phyloP scores from a whole-genome alignment of 306 rosid genomes.

The Myrica gale region DNA sequence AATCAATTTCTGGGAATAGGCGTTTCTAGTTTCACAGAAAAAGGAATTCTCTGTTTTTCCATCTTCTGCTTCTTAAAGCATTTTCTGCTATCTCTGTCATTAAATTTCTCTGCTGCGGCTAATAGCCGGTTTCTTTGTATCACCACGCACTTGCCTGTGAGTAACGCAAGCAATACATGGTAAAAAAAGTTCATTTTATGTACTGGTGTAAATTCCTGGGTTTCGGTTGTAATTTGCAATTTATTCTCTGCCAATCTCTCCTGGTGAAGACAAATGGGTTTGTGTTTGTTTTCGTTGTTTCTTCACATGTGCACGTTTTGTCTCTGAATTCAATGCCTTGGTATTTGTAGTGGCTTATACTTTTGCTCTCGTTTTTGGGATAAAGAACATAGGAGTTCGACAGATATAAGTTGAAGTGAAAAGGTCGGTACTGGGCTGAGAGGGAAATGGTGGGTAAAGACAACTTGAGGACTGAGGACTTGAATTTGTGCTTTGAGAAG shows the following conservation, averaged over 20 bases:
- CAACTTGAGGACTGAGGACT: constrained; percentile 54
- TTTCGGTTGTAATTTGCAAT: constrained; percentile 10
- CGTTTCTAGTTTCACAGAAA: not conserved
- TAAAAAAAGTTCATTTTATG: constrained; percentile 14
- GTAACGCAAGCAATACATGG: not conserved
- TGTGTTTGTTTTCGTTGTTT: constrained; percentile 25
- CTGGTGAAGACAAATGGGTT: constrained; percentile 32
- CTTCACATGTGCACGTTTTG: constrained; percentile 3
- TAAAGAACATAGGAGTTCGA: constrained; percentile 21
- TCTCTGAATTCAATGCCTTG: constrained; percentile 21
- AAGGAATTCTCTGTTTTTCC: not conserved
- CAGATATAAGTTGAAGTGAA: constrained; percentile 2
- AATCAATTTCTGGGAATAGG: not conserved
- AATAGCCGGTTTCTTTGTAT: not conserved
- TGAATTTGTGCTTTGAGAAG: constrained; percentile 77
- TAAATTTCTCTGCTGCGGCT: constrained; percentile 2
- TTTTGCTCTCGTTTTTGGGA: constrained; percentile 1
- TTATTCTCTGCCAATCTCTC: constrained; percentile 21
- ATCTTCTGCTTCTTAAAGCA: not conserved
- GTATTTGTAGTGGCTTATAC: constrained; percentile 28
- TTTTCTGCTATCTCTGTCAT: not conserved
- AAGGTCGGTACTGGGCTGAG: constrained; percentile 23
- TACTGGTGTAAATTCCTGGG: constrained; percentile 8
- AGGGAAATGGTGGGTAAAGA: constrained; percentile 63
- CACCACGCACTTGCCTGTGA: not conserved